These are phyloP conservation scores for Sporothrix luriei DNA, from an alignment of 2,329 filamentous ascomycete genomes.

Conservation along the genomic window DNA sequence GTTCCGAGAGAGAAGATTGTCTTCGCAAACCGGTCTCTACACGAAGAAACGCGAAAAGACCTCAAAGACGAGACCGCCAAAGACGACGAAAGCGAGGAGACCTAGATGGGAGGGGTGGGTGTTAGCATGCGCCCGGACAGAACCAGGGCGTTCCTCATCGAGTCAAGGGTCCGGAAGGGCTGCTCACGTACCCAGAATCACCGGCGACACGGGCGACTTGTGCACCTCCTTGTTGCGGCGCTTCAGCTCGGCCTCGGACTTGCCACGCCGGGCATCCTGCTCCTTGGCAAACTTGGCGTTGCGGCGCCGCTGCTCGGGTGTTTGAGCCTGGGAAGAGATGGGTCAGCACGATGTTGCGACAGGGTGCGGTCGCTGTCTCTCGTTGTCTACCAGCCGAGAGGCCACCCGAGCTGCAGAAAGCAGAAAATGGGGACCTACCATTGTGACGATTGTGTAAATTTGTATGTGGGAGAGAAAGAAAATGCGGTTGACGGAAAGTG, in stretches of 20 bases:
- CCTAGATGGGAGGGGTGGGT: conserved; percentile 43
- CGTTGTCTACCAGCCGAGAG: not conserved
- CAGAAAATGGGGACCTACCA: conserved; percentile 35
- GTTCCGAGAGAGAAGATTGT: no score
- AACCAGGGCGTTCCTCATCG: not conserved
- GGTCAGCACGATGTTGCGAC: conserved; percentile 2
- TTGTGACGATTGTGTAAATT: conserved; percentile 31
- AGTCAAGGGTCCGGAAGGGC: not conserved
- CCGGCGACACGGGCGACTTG: conserved; percentile 65
- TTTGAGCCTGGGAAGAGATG: conserved; percentile 66
- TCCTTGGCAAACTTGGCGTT: conserved; percentile 77
- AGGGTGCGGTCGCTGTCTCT: not conserved
- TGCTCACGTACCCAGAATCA: conserved; percentile 62
- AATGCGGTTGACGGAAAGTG: not conserved
- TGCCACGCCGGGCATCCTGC: conserved; percentile 74
- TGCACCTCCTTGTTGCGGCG: conserved; percentile 57
- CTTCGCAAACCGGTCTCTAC: not conserved
- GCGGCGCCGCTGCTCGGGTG: conserved; percentile 76
- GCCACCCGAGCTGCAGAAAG: not conserved
- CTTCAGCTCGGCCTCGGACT: conserved; percentile 66
- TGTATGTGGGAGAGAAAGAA: no score
- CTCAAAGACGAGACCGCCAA: conserved; percentile 64
- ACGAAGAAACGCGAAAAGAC: conserved; percentile 55
- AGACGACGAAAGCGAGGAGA: conserved; percentile 62
- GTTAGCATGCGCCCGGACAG: conserved; percentile 2